Evolutionary conservation across 2,329 filamentous ascomycete species (phyloP).

Genomic region (Arthrinium puccinioides): DNA sequence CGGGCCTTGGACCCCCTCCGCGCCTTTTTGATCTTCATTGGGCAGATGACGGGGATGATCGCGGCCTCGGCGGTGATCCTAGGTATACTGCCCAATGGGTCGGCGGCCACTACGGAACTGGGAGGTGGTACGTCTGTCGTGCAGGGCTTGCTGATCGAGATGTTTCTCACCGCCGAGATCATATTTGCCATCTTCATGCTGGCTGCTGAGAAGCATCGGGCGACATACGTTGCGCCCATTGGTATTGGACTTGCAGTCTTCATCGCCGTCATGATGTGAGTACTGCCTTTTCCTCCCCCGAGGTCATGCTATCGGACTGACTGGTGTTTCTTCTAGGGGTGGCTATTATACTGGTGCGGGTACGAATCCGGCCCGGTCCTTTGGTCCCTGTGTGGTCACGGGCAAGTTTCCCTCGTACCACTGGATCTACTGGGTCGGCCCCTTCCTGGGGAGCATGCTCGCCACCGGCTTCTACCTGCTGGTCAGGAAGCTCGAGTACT

Average conservation of each 20-base stretch:
- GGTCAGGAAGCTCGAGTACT: slow-evolving; percentile 1
- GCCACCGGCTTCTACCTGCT: slow-evolving; percentile 2
- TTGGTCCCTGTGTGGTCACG: slow-evolving; percentile 1
- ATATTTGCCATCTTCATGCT: slow-evolving; percentile 5
- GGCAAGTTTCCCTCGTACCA: slow-evolving; percentile 2
- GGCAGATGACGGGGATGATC: slow-evolving; percentile 1
- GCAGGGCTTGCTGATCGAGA: slow-evolving; percentile 3
- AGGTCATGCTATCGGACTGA: no score
- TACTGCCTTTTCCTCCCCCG: no score
- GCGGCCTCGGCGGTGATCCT: slow-evolving; percentile 2
- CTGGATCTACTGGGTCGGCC: slow-evolving; percentile 4
- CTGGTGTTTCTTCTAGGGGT: background rate
- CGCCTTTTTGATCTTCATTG: background rate
- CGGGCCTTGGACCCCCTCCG: background rate
- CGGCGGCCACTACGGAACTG: background rate
- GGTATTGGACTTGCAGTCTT: slow-evolving; percentile 2
- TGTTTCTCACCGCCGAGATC: slow-evolving; percentile 4
- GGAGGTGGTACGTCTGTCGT: background rate
- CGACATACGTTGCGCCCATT: slow-evolving; percentile 1
- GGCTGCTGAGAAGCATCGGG: slow-evolving; percentile 3
- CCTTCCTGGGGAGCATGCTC: background rate
- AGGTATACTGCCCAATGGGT: background rate
- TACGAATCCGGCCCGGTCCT: slow-evolving; percentile 2
- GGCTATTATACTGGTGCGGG: slow-evolving; percentile 1
- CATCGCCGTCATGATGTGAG: slow-evolving; percentile 4